These are phyloP conservation scores for Boletus edulis DNA, from an alignment of 768 basidiomycete genomes.

Conservation along the genomic window DNA sequence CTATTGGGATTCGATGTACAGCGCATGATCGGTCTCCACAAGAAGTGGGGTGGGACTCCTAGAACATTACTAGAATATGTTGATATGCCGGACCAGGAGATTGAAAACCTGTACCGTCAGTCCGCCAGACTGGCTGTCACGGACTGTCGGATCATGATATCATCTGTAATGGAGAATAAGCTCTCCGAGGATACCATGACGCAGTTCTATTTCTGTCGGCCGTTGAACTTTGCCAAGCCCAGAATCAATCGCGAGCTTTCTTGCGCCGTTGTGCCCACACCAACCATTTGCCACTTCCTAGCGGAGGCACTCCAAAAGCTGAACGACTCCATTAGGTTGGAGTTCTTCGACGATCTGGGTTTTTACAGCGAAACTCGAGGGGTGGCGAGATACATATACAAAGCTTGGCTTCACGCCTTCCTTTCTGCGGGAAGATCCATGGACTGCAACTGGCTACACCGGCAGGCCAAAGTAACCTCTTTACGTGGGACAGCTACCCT, in stretches of 20 bases:
- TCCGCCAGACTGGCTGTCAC: neutral
- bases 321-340: neutral
- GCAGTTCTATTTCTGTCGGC: neutral
- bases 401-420: neutral
- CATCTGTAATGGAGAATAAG: no score
- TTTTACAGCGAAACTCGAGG: neutral
- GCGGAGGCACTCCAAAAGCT: neutral
- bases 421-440: neutral
- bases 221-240: neutral
- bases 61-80: neutral
- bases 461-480: neutral
- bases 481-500: neutral
- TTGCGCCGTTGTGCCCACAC: neutral
- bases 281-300: neutral
- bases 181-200: neutral
- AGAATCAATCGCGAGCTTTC: accelerated
- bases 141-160: neutral
- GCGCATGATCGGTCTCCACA: neutral
- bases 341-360: neutral
- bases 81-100: neutral
- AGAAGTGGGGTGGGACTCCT: neutral
- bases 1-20: neutral
- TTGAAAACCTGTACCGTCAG: neutral
- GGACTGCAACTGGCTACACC: neutral
- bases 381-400: neutral